Evolutionary conservation across 306 rosid species (phyloP).

Genomic region (Hippophae rhamnoides): DNA sequence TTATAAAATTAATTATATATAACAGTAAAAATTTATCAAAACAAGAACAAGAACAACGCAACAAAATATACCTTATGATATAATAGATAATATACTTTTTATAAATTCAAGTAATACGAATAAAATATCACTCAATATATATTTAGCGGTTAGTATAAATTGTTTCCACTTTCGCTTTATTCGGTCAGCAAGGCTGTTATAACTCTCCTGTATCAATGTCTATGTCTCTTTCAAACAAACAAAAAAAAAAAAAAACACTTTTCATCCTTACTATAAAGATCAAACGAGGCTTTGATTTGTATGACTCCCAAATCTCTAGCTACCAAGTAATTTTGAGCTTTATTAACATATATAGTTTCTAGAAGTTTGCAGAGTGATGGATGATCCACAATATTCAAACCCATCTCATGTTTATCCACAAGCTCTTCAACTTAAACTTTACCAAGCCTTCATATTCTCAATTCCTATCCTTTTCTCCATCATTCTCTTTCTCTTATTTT

Average conservation of each 20-base stretch:
- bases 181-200: neutral
- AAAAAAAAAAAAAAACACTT: neutral
- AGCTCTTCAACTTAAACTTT: constrained; percentile 71
- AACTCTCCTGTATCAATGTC: neutral
- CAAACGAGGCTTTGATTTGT: neutral
- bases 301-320: neutral
- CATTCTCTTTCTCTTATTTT: constrained; percentile 61
- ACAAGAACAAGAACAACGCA: too few species aligned
- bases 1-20: too few species aligned
- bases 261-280: neutral
- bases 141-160: neutral
- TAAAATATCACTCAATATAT: neutral
- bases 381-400: constrained; percentile 38
- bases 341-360: neutral
- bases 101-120: neutral
- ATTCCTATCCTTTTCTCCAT: constrained; percentile 80
- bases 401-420: constrained; percentile 60
- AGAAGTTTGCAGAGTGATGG: constrained; percentile 22
- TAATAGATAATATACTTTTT: neutral
- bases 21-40: too few species aligned
- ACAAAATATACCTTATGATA: too few species aligned
- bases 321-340: neutral
- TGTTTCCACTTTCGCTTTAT: neutral
- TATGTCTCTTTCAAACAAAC: neutral
- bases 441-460: constrained; percentile 89